Base-by-base conservation (phyloP, 371 early-diverging fungal species). In the Syncephalastrum racemosum region DNA sequence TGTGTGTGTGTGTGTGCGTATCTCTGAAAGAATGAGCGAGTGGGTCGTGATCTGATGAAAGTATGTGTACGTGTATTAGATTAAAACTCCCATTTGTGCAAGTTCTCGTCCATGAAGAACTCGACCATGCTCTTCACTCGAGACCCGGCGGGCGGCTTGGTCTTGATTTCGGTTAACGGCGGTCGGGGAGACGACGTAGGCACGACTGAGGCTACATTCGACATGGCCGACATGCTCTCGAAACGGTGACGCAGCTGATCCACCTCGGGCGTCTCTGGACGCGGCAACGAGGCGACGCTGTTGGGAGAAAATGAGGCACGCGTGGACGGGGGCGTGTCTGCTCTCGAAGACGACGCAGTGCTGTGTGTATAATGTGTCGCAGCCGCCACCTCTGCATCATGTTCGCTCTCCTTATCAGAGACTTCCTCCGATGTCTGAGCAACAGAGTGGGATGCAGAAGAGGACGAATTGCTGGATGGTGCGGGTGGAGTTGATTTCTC, bases 81-180 rank as follows among this genome's bases (percentile, higher is more conserved):
- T 53, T 31, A 73, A 39, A 73, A 73, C 40, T 74, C 75, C 71
- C 75, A 74, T 49, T 74, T 74, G 55, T 74, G 68, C 45, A 74
- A 46, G 44, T 70, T 74, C 50, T 74, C 75, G 53, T 74, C 75
- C 75, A 74, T 74, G 50, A 74, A 74, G 46, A 74, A 68, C 1
- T 65, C 63, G 2, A 74, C 75, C 75, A 74, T 74, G 46, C 67
- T 74, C 52, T 74, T 74, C 12, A 74, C 75, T 39, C 64, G 64
- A 8, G 64, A 14, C 8, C 75, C 75, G 19, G 58, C 64, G 7
- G 75, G 75, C 12, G 59, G 62, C 50, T 63, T 74, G 3, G 75
- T 71, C 36, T 65, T 68, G 59, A 71, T 51, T 4, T 74, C 75
- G 43, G 64, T 46, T 48, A 69, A 64, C 14, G 66, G 65, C 10